phyloP scores from a whole-genome alignment of 768 basidiomycete genomes.

The Pisolithus microcarpus region DNA sequence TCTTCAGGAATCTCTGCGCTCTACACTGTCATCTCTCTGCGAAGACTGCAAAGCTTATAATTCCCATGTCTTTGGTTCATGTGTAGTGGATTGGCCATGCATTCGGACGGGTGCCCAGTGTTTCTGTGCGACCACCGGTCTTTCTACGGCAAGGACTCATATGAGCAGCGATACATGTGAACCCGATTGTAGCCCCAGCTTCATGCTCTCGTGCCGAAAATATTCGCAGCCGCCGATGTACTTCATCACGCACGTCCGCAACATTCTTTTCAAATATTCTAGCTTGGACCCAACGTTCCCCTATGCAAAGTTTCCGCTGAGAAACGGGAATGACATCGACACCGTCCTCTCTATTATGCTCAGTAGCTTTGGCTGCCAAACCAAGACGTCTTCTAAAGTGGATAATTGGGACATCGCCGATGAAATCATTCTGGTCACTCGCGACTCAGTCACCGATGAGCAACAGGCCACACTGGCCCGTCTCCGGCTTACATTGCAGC shows the following conservation, averaged over 20 bases:
- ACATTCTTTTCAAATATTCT: constrained; percentile 43
- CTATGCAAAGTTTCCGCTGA: constrained; percentile 17
- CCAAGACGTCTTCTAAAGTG: constrained; percentile 8
- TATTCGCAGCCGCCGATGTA: constrained; percentile 27
- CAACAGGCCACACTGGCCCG: constrained; percentile 8
- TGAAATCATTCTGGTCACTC: constrained; percentile 19
- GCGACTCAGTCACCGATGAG: constrained; percentile 1
- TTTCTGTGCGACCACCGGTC: constrained; percentile 31
- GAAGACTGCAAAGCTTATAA: constrained; percentile 45
- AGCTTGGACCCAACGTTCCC: constrained; percentile 31
- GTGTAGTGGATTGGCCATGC: constrained; percentile 49
- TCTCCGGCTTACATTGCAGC: constrained; percentile 23
- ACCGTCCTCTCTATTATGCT: constrained; percentile 35
- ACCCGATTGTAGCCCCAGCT: constrained; percentile 12
- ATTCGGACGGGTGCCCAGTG: constrained; percentile 40
- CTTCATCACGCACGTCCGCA: constrained; percentile 30
- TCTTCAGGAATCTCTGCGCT: constrained; percentile 35
- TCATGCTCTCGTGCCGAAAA: constrained; percentile 26
- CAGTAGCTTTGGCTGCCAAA: constrained; percentile 35
- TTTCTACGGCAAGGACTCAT: constrained; percentile 6
- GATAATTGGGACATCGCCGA: constrained; percentile 24
- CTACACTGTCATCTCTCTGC: constrained; percentile 31
- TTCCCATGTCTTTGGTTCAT: constrained; percentile 45
- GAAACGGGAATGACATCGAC: constrained; percentile 33
- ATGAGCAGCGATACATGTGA: not conserved